phyloP scores from a whole-genome alignment of 2,329 filamentous ascomycete genomes.

The Nemania diffusa region DNA sequence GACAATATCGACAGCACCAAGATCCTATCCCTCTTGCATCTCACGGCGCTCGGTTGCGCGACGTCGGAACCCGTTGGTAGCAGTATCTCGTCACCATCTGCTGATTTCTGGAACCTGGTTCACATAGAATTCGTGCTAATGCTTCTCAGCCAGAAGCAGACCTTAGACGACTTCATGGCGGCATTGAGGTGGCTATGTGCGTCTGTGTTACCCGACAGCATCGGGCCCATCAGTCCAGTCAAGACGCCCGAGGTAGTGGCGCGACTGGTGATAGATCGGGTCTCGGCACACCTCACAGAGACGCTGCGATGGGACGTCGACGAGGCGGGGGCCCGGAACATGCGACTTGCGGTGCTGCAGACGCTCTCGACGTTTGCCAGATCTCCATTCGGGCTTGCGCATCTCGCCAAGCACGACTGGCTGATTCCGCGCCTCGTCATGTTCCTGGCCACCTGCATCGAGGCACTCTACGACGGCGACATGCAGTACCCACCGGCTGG shows the following conservation, averaged over 20 bases:
- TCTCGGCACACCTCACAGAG: slow-evolving; percentile 71
- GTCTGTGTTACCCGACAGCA: slow-evolving; percentile 69
- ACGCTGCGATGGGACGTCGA: slow-evolving; percentile 58
- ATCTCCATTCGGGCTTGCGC: slow-evolving; percentile 69
- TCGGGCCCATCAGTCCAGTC: slow-evolving; percentile 70
- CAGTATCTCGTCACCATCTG: slow-evolving; percentile 47
- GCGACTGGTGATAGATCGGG: slow-evolving; percentile 66
- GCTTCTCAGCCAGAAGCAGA: slow-evolving; percentile 74
- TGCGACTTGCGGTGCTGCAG: slow-evolving; percentile 60
- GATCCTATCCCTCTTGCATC: slow-evolving; percentile 73
- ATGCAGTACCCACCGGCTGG: slow-evolving; percentile 51
- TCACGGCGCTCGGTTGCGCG: slow-evolving; percentile 70
- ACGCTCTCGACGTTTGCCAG: slow-evolving; percentile 70
- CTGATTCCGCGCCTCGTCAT: slow-evolving; percentile 80
- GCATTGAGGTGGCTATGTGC: slow-evolving; percentile 75
- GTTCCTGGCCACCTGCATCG: slow-evolving; percentile 71
- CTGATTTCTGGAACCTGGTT: slow-evolving; percentile 74
- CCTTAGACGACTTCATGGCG: slow-evolving; percentile 68
- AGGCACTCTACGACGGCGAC: slow-evolving; percentile 74
- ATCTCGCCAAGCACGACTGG: slow-evolving; percentile 74
- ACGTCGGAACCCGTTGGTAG: slow-evolving; percentile 46
- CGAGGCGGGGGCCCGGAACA: slow-evolving; percentile 53
- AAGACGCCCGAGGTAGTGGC: slow-evolving; percentile 58
- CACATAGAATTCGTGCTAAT: slow-evolving; percentile 73
- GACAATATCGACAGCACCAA: slow-evolving; percentile 69